phyloP scores from a whole-genome alignment of 1,284 basidiomycete genomes.

The Nidula niveotomentosa region DNA sequence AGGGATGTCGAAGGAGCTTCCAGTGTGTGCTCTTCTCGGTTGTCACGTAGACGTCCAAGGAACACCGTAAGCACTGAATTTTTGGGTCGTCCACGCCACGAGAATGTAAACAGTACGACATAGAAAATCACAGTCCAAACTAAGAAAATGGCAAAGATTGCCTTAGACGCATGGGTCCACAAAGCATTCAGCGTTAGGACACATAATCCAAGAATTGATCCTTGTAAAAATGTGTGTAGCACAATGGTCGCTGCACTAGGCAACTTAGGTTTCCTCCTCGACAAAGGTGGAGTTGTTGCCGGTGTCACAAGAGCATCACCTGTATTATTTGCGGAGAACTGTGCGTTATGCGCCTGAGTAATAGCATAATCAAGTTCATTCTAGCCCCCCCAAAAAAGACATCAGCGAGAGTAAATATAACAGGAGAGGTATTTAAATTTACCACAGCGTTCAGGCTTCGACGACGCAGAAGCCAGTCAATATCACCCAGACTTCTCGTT shows the following conservation, averaged over 20 bases:
- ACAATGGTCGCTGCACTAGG: slow-evolving; percentile 40
- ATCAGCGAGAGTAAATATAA: no score
- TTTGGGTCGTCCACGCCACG: slow-evolving; percentile 57
- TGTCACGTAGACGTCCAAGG: slow-evolving; percentile 41
- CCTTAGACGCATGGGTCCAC: slow-evolving; percentile 52
- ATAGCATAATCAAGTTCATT: slow-evolving; percentile 68
- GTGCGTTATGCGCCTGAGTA: slow-evolving; percentile 43
- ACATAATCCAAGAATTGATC: slow-evolving; percentile 56
- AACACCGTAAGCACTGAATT: slow-evolving; percentile 57
- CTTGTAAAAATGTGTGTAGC: slow-evolving; percentile 55
- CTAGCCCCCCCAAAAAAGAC: slow-evolving; percentile 29
- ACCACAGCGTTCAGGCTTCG: slow-evolving; percentile 70
- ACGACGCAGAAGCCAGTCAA: slow-evolving; percentile 74
- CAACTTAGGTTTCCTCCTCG: slow-evolving; percentile 21
- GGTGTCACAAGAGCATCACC: slow-evolving; percentile 47
- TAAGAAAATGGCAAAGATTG: slow-evolving; percentile 66
- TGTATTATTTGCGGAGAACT: slow-evolving; percentile 46
- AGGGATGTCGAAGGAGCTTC: slow-evolving; percentile 22
- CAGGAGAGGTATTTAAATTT: slow-evolving; percentile 7
- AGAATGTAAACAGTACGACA: slow-evolving; percentile 43
- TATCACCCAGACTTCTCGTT: slow-evolving; percentile 57
- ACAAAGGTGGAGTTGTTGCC: slow-evolving; percentile 16
- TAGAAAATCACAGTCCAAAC: slow-evolving; percentile 63
- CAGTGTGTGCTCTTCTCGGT: slow-evolving; percentile 11
- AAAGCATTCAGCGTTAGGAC: slow-evolving; percentile 56